Evolutionary conservation across 495 filamentous ascomycete species (phyloP).

Genomic region (Talaromyces adpressus): DNA sequence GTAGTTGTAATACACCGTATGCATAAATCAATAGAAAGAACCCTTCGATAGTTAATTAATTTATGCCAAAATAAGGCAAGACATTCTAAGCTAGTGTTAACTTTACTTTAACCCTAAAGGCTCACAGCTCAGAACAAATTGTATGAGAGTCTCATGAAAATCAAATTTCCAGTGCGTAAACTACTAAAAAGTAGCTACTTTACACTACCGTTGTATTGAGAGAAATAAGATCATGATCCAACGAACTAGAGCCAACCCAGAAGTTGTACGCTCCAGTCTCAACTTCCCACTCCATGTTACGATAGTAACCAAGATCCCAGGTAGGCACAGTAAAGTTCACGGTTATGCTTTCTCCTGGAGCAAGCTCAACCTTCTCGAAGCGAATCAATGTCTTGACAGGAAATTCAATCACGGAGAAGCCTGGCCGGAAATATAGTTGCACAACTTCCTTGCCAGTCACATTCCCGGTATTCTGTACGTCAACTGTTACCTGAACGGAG

Average conservation of each 20-base stretch:
- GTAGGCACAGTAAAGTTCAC: not conserved
- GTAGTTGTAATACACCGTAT: too few relatives aligned
- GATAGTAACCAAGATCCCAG: not conserved
- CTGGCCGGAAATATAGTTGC: not conserved
- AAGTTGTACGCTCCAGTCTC: not conserved
- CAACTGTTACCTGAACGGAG: not conserved
- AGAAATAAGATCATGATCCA: not conserved
- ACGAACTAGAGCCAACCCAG: not conserved
- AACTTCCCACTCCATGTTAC: not conserved
- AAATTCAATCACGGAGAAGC: not conserved
- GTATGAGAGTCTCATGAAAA: too few relatives aligned
- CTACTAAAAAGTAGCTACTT: not conserved
- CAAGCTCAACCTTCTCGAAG: not conserved
- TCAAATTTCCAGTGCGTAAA: too few relatives aligned
- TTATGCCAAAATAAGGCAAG: too few relatives aligned
- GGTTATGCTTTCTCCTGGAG: not conserved
- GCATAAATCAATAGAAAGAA: too few relatives aligned
- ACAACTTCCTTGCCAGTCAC: not conserved
- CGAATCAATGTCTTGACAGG: not conserved
- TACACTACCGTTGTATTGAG: not conserved
- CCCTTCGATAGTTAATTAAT: too few relatives aligned
- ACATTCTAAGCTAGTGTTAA: too few relatives aligned
- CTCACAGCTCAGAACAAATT: too few relatives aligned
- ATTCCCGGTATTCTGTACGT: not conserved
- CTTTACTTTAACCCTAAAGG: too few relatives aligned